Conservation (phyloP, 495 filamentous ascomycete species). For the Penicillium herquei region DNA sequence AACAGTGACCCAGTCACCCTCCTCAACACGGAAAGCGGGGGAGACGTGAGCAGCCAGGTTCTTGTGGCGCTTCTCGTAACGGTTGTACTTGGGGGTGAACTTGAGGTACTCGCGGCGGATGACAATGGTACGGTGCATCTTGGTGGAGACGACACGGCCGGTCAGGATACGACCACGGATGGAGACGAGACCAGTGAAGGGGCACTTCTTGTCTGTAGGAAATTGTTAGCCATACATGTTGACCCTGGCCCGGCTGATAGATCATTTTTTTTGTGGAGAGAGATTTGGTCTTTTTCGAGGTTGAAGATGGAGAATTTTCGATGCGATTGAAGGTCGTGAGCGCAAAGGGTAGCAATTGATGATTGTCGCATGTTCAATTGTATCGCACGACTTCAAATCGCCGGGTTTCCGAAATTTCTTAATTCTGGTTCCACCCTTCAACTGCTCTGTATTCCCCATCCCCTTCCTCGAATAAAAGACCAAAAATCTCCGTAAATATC, state of each 20-base stretch:
- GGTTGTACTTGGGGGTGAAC: constrained; percentile 70
- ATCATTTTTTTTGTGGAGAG: constrained; percentile 7
- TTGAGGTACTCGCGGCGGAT: constrained; percentile 95
- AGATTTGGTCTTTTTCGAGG: constrained; percentile 9
- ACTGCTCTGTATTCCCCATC: constrained; percentile 11
- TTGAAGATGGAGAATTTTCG: constrained; percentile 1
- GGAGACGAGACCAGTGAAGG: constrained; percentile 95
- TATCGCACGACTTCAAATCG: not conserved
- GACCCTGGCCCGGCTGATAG: constrained; percentile 8
- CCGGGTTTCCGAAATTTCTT: not conserved
- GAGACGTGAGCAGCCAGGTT: constrained; percentile 98
- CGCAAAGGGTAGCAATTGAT: not conserved
- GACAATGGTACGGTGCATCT: constrained; percentile 99
- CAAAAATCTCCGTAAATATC: constrained; percentile 18
- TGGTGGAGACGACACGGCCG: constrained; percentile 97
- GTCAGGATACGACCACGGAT: constrained; percentile 99
- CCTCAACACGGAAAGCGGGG: constrained; percentile 99
- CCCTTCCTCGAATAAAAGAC: constrained; percentile 27
- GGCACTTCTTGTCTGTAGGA: constrained; percentile 97
- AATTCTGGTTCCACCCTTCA: not conserved
- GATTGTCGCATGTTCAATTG: not conserved
- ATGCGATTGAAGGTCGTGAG: not conserved
- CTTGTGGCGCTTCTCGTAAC: constrained; percentile 99
- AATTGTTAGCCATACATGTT: constrained; percentile 22
- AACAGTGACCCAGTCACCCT: constrained; percentile 98